phyloP scores from a whole-genome alignment of 1,284 basidiomycete species.

The Singerocomus inundabilis region DNA sequence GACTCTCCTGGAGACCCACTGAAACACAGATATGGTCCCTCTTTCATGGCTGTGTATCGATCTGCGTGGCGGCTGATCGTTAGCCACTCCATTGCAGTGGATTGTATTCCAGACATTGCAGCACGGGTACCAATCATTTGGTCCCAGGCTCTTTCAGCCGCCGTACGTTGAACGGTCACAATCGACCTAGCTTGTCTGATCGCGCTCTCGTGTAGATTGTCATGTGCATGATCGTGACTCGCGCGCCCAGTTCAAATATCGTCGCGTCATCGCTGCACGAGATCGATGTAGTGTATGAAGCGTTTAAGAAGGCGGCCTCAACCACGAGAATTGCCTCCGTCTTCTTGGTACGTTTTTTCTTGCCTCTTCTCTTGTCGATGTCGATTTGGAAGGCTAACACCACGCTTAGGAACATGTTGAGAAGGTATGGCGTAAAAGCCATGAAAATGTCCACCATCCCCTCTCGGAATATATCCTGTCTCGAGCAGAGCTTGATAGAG shows the following conservation, averaged over 20 bases:
- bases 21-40: constrained; percentile 61
- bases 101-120: constrained; percentile 39
- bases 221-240: constrained; percentile 62
- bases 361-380: not conserved
- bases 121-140: constrained; percentile 52
- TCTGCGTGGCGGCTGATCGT: constrained; percentile 65
- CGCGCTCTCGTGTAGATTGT: constrained; percentile 48
- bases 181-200: constrained; percentile 2
- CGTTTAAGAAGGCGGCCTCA: constrained; percentile 53
- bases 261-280: constrained; percentile 55
- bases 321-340: constrained; percentile 48
- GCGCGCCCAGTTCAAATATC: constrained; percentile 56
- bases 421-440: constrained; percentile 51
- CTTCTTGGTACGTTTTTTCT: constrained; percentile 45
- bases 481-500: constrained; percentile 55
- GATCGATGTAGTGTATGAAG: constrained; percentile 46
- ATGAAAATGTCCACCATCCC: constrained; percentile 44
- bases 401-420: constrained; percentile 45
- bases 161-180: constrained; percentile 42
- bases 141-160: constrained; percentile 60
- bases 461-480: constrained; percentile 30
- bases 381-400: not conserved
- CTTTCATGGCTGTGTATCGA: constrained; percentile 67
- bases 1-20: constrained; percentile 56
- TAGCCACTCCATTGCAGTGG: constrained; percentile 43